Evolutionary conservation across 345 rosid species (phyloP).

Genomic region (Linum usitatissimum): DNA sequence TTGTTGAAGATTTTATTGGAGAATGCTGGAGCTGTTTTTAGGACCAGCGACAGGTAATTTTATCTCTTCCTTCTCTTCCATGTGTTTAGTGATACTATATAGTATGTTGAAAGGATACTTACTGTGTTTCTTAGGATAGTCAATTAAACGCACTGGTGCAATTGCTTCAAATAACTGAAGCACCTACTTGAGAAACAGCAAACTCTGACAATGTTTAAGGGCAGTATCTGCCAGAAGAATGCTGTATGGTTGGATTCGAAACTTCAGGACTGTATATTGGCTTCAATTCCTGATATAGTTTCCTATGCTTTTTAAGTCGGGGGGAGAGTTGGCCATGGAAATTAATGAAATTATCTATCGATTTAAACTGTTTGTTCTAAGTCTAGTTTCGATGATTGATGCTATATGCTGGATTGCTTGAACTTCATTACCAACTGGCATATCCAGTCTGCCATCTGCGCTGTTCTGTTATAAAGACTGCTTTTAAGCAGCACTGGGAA

Average conservation of each 20-base stretch:
- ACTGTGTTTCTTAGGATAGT: not conserved
- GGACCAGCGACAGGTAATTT: slow-evolving; percentile 92
- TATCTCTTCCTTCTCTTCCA: not conserved
- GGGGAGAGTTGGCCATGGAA: not conserved
- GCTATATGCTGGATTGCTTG: not conserved
- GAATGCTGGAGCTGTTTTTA: slow-evolving; percentile 97
- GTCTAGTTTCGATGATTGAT: not conserved
- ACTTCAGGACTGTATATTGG: not conserved
- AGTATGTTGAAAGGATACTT: not conserved
- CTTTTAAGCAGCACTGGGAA: no score
- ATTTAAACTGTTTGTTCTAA: not conserved
- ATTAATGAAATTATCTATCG: not conserved
- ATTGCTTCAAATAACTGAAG: not conserved
- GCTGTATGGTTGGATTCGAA: not conserved
- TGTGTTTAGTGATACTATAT: not conserved
- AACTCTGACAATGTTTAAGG: not conserved
- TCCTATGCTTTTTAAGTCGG: not conserved
- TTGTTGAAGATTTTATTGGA: slow-evolving; percentile 54
- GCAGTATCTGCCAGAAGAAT: not conserved
- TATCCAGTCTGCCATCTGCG: not conserved
- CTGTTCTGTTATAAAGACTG: no score
- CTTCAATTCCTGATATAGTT: not conserved
- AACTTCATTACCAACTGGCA: not conserved
- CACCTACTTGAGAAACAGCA: not conserved
- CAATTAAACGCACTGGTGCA: not conserved